These are phyloP conservation scores for Gillenia trifoliata DNA, from an alignment of 306 rosid species.

Conservation along the genomic window DNA sequence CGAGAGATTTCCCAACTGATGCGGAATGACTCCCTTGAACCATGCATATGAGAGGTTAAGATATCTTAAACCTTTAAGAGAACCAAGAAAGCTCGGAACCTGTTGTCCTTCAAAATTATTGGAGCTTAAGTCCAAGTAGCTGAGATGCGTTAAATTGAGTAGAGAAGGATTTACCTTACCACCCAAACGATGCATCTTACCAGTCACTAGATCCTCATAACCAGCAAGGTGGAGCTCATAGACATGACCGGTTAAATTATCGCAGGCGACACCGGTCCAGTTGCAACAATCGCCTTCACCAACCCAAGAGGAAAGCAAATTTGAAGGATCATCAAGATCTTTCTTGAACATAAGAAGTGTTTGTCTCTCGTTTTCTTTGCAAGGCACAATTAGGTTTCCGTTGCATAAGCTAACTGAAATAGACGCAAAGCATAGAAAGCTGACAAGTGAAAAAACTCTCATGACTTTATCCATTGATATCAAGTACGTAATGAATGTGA, in stretches of 20 bases:
- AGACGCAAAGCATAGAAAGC: no score
- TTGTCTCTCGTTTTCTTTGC: no score
- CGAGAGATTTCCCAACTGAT: conserved; percentile 12
- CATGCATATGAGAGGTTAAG: background rate
- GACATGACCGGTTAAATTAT: background rate
- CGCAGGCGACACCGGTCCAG: background rate
- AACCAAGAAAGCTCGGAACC: conserved; percentile 19
- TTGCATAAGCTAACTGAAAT: no score
- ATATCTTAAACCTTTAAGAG: background rate
- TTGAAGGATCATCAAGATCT: background rate
- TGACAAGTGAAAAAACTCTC: no score
- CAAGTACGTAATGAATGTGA: no score
- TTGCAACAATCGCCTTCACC: background rate
- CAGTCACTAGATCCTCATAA: background rate
- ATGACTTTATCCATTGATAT: no score
- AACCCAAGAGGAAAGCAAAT: background rate
- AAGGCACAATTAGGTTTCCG: background rate
- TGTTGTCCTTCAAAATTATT: background rate
- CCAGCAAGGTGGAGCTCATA: background rate
- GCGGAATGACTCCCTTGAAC: conserved; percentile 8
- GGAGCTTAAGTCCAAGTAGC: no score
- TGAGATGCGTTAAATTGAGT: no score
- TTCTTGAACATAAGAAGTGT: background rate
- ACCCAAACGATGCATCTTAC: background rate
- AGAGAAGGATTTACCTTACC: no score